Percentiles rank a stretch among this genome's conserved stretches.
phyloP scores from a whole-genome alignment of 2,329 filamentous ascomycete species.

The Diaporthe citriasiana region DNA sequence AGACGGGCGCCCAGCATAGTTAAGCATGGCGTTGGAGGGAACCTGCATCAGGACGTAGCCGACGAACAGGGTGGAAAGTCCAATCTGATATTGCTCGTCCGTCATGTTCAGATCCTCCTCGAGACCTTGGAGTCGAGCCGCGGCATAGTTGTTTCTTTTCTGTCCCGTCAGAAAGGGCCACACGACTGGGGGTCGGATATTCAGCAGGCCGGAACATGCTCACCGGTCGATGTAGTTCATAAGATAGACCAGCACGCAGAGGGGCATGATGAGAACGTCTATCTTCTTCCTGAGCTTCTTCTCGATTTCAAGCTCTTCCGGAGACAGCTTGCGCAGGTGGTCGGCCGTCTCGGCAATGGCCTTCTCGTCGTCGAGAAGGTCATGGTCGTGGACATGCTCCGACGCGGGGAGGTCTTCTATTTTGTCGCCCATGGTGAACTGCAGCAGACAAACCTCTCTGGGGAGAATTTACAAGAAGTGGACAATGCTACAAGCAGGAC shows the following conservation, averaged over 20 bases:
- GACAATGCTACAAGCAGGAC: neutral
- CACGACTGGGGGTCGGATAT: constrained; percentile 23
- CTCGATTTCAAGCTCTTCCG: constrained; percentile 59
- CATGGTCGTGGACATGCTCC: constrained; percentile 38
- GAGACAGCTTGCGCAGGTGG: constrained; percentile 36
- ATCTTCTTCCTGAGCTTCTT: constrained; percentile 73
- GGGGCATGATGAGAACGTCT: constrained; percentile 75
- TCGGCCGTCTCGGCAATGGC: constrained; percentile 8
- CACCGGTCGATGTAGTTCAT: constrained; percentile 73
- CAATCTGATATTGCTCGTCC: constrained; percentile 54
- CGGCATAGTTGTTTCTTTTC: constrained; percentile 50
- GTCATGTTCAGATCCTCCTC: constrained; percentile 53
- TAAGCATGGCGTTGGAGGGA: constrained; percentile 48
- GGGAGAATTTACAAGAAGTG: neutral
- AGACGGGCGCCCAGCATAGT: constrained; percentile 51
- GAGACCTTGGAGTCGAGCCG: constrained; percentile 65
- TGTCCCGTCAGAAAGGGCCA: constrained; percentile 23
- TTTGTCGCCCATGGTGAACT: constrained; percentile 33
- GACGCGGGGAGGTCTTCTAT: constrained; percentile 31
- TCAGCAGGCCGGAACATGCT: neutral
- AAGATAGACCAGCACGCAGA: constrained; percentile 79
- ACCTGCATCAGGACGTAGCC: constrained; percentile 48
- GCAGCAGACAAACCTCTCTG: too few species aligned
- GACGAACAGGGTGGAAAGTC: constrained; percentile 47
- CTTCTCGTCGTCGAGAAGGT: constrained; percentile 32